A percentile compares a stretch with the other conserved stretches of the same genome.
phyloP scores from a whole-genome alignment of 148 eudicot genomes.

The Rhododendron molle region DNA sequence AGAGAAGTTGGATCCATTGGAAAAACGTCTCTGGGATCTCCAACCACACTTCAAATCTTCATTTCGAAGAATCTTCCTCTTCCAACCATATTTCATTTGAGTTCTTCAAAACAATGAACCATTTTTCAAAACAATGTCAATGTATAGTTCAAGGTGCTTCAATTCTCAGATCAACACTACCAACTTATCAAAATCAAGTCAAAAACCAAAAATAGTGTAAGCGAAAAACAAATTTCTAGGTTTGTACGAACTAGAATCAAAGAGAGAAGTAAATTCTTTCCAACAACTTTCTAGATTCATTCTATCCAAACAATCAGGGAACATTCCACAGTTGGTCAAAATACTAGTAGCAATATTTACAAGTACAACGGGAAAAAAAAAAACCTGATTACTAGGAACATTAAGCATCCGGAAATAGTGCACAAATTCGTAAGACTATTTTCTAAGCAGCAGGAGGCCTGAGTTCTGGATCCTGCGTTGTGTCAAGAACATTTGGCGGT shows the following conservation, averaged over 20 bases:
- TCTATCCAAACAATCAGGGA: neutral
- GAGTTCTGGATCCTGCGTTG: conserved; percentile 79
- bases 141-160: no score
- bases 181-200: neutral
- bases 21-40: no score
- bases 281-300: neutral
- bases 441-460: conserved; percentile 96
- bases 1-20: no score
- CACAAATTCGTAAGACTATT: neutral
- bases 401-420: conserved; percentile 22
- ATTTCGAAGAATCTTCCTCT: no score
- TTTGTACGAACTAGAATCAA: neutral
- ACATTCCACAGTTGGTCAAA: neutral
- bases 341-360: conserved; percentile 21
- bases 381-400: neutral
- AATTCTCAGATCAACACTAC: no score
- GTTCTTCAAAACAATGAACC: no score
- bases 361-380: conserved; percentile 5
- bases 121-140: no score
- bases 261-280: neutral
- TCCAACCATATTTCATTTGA: no score
- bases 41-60: no score
- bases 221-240: neutral
- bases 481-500: conserved; percentile 58
- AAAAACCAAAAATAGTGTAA: no score